Conservation (phyloP, 768 basidiomycete genomes). For the Leccinum fibrillosum region DNA sequence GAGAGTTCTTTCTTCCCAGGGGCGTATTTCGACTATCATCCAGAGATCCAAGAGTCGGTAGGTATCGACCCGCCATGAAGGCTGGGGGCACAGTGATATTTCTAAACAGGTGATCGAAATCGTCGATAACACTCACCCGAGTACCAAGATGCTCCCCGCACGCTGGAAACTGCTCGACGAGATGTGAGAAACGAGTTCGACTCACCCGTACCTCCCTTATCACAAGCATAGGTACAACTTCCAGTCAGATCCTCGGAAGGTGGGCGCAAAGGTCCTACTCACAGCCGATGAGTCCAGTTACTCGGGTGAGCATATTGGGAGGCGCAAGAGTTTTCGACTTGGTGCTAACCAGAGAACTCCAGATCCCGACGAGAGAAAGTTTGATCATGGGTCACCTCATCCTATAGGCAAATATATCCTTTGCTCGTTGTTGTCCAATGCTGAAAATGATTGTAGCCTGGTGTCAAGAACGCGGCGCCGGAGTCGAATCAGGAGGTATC, state of each 20-base stretch:
- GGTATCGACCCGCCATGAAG: conserved; percentile 13
- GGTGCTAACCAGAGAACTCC: background rate
- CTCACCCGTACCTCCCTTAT: conserved; percentile 6
- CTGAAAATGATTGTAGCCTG: conserved; percentile 52
- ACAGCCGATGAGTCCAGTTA: conserved; percentile 66
- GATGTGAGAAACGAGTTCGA: conserved; percentile 41
- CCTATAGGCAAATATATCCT: conserved; percentile 55
- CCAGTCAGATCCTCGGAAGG: conserved; percentile 60
- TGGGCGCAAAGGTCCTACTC: conserved; percentile 63
- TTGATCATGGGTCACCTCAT: conserved; percentile 70
- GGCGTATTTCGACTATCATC: conserved; percentile 72
- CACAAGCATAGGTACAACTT: conserved; percentile 58
- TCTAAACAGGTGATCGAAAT: conserved; percentile 53
- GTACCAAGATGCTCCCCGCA: conserved; percentile 51
- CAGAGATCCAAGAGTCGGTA: conserved; percentile 62
- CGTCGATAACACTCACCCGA: conserved; percentile 56
- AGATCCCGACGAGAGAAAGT: conserved; percentile 38
- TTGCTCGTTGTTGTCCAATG: background rate
- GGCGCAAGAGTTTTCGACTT: background rate
- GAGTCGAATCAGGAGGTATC: conserved; percentile 44
- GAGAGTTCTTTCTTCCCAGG: conserved; percentile 30
- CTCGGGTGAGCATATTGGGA: conserved; percentile 39
- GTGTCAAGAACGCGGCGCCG: conserved; percentile 77
- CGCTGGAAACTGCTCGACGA: conserved; percentile 56
- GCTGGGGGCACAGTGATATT: background rate